Evolutionary conservation across 352 stramenopile genomes (phyloP), one percentile per base, ranked within the genome.

Genomic region (Phytophthora nicotianae): DNA sequence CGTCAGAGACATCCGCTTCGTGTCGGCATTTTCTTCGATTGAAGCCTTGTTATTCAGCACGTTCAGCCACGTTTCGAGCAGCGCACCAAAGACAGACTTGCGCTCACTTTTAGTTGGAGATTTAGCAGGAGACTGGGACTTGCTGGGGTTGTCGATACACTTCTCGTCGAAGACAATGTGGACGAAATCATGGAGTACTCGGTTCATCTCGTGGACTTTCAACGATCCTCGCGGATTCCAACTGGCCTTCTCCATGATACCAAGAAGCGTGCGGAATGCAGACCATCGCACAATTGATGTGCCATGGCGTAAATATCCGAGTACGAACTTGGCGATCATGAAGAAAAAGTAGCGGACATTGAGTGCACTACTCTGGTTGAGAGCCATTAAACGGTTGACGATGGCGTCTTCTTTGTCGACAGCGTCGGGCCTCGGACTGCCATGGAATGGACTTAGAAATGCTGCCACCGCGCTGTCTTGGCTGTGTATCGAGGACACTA

Each of bases 331-430:
- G 0, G 64, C 56, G 13, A 90, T 65, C 6, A 71, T 72, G 9
- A 87, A 67, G 17, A 90, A 80, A 46, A 89, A 86, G 24, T 78
- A 86, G 8, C 83, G 75, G 8, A 84, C 66, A 33, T 70, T 75
- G 11, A 64, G 45, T 2, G 62, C 56, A 20, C 67, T 62, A 3
- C 80, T 72, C 2, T 79, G 64, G 0, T 56, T 58, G 8, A 91
- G 58, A 3, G 33, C 60, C 10, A 68, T 47, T 10, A 91, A 62
- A 0, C 72, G 55, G 6, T 56, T 62, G 4, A 81, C 61, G 1
- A 77, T 62, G 1, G 55, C 51, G 14, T 85, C 71, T 40, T 78
- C 69, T 0, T 74, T 43, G 20, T 41, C 19, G 29, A n/a, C 33
- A 47, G 60, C 24, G 10, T 50, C 14, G 21, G 49, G 9, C 20